A percentile compares a stretch with the other conserved stretches of the same genome.
Evolutionary conservation across 1,284 basidiomycete genomes (phyloP).

Genomic region (Volvariella volvacea): DNA sequence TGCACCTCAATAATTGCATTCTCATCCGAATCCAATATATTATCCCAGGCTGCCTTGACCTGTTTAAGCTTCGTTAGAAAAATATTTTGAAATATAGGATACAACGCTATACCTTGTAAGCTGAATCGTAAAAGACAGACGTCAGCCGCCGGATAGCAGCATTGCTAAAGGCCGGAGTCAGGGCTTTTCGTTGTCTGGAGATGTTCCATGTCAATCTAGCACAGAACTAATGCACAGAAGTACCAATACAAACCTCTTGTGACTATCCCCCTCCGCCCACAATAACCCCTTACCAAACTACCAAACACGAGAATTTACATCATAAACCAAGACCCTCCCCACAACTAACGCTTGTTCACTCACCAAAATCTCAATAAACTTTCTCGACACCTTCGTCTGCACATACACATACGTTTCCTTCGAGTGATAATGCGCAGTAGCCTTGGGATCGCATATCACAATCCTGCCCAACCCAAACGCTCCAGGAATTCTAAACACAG

Average conservation of each 20-base stretch:
- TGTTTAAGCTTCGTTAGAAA: slow-evolving; percentile 14
- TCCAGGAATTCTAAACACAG: slow-evolving; percentile 34
- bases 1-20: slow-evolving; percentile 47
- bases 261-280: slow-evolving; percentile 46
- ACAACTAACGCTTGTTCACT: slow-evolving; percentile 13
- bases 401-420: slow-evolving; percentile 44
- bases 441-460: slow-evolving; percentile 48
- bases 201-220: neutral
- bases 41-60: slow-evolving; percentile 47
- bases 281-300: slow-evolving; percentile 45
- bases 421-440: slow-evolving; percentile 43
- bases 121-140: slow-evolving; percentile 30
- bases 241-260: slow-evolving; percentile 27
- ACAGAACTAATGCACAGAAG: neutral
- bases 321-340: neutral
- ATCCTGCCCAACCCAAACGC: slow-evolving; percentile 33
- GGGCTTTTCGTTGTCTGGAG: slow-evolving; percentile 33
- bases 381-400: slow-evolving; percentile 26
- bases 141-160: slow-evolving; percentile 33
- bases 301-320: neutral
- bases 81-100: neutral
- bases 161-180: slow-evolving; percentile 41
- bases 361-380: slow-evolving; percentile 36
- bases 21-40: slow-evolving; percentile 27
- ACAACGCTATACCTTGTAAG: slow-evolving; percentile 38